Base-by-base conservation (phyloP, 83 land plant genomes). In the Thuja plicata region DNA sequence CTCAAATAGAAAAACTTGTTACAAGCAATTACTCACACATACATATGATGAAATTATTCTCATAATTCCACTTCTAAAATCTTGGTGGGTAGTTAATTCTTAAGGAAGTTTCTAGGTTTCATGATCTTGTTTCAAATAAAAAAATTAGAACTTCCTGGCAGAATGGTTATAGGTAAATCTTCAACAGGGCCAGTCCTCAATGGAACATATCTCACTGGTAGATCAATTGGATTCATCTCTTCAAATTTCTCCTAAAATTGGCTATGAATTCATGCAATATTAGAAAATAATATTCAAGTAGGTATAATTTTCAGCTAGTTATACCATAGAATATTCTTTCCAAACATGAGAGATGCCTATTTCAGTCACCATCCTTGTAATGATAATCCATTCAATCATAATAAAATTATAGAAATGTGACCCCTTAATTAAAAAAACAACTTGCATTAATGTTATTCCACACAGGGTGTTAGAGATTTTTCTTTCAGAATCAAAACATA, bases 211-310 rank as follows among this genome's bases (percentile, higher is more conserved):
- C 16, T 54, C 27, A 35, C 9, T 73, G 52, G 48, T 41, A 77
- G 15, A 10, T 89, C 89, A 88, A 84, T 82, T 74, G 82, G 71
- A 89, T 89, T 89, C n/a, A n/a, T n/a, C n/a, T n/a, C n/a, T n/a
- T n/a, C n/a, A n/a, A n/a, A n/a, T n/a, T n/a, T n/a, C n/a, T 92
- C 95, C 55, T 94, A 94, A 88, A 94, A 94, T 89, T 91, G 92
- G 91, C 95, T 94, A 82, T 82, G 85, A 52, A 82, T 45, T 82
- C 48, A n/a, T 71, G 9, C 76, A 71, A n/a, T 43, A 82, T 82
- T 43, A 45, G 27, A 43, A 82, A 21, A 82, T 8, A 40, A 10
- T 57, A 19, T 57, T 19, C n/a, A n/a, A 71, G 76, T 40, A 45
- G 27, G 27, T 82, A 82, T 50, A 82, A 82, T 8, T 43, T 43